Conservation (phyloP, 2,329 filamentous ascomycete species). For the Diaporthe caulivora region DNA sequence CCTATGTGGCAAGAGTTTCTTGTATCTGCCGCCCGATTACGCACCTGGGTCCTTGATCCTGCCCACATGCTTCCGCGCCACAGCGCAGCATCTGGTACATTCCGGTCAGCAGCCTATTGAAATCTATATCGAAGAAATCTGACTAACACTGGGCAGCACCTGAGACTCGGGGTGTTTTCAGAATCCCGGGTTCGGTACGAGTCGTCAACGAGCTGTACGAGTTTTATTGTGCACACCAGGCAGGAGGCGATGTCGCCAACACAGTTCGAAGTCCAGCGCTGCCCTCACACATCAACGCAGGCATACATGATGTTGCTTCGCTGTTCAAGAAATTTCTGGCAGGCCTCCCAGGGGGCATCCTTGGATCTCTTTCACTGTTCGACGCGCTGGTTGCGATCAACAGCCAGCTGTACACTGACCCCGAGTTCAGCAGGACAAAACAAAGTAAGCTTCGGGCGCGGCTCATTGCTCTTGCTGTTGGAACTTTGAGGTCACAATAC, state of each 20-base stretch:
- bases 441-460: constrained; percentile 70
- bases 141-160: constrained; percentile 47
- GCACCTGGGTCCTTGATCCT: constrained; percentile 68
- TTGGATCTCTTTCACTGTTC: constrained; percentile 72
- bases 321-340: constrained; percentile 76
- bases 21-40: constrained; percentile 72
- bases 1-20: constrained; percentile 71
- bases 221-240: constrained; percentile 69
- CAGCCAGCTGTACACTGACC: constrained; percentile 64
- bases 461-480: constrained; percentile 74
- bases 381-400: constrained; percentile 73
- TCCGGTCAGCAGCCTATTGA: constrained; percentile 57
- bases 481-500: constrained; percentile 69
- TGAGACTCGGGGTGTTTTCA: constrained; percentile 70
- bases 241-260: constrained; percentile 63
- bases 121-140: neutral
- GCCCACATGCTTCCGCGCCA: constrained; percentile 75
- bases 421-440: constrained; percentile 65
- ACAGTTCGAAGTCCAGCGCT: constrained; percentile 72
- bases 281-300: constrained; percentile 69
- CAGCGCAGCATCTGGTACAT: constrained; percentile 73
- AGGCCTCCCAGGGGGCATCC: constrained; percentile 73
- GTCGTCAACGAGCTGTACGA: constrained; percentile 71
- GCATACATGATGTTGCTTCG: constrained; percentile 75
- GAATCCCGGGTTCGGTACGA: constrained; percentile 70